phyloP scores from a whole-genome alignment of 495 filamentous ascomycete genomes.

The Neurospora sp. region DNA sequence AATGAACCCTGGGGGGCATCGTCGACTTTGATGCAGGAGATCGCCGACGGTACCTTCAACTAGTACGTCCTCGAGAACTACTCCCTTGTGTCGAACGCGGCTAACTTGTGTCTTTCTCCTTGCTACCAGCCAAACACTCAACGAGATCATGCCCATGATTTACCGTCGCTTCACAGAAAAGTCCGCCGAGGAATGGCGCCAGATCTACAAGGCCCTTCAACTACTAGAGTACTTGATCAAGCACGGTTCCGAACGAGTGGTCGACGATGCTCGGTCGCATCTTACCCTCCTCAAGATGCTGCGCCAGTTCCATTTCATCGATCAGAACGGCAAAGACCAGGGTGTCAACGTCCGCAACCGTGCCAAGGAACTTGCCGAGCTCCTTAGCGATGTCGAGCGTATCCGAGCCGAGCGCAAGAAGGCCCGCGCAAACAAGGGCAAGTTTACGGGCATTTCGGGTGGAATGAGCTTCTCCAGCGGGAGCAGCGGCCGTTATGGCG shows the following conservation, averaged over 20 bases:
- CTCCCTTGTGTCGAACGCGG: not conserved
- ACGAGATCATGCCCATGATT: slow-evolving; percentile 99
- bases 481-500: slow-evolving; percentile 61
- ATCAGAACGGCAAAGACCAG: slow-evolving; percentile 94
- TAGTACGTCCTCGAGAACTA: slow-evolving; percentile 55
- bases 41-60: slow-evolving; percentile 94
- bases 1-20: slow-evolving; percentile 97
- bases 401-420: slow-evolving; percentile 94
- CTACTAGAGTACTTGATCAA: slow-evolving; percentile 96
- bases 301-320: slow-evolving; percentile 96
- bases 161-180: slow-evolving; percentile 99
- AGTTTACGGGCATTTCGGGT: slow-evolving; percentile 90
- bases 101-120: not conserved
- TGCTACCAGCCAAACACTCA: slow-evolving; percentile 70
- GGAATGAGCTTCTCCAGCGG: slow-evolving; percentile 47
- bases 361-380: slow-evolving; percentile 87
- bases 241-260: slow-evolving; percentile 94
- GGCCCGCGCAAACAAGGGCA: slow-evolving; percentile 76
- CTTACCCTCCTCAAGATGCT: slow-evolving; percentile 95
- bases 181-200: slow-evolving; percentile 94
- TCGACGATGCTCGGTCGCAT: slow-evolving; percentile 94
- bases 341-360: slow-evolving; percentile 96
- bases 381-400: slow-evolving; percentile 85
- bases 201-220: slow-evolving; percentile 97
- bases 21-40: slow-evolving; percentile 83